Evolutionary conservation across 805 yeast species (phyloP), one percentile per base, ranked within the genome.

Genomic region (Yamadazyma kitorensis): DNA sequence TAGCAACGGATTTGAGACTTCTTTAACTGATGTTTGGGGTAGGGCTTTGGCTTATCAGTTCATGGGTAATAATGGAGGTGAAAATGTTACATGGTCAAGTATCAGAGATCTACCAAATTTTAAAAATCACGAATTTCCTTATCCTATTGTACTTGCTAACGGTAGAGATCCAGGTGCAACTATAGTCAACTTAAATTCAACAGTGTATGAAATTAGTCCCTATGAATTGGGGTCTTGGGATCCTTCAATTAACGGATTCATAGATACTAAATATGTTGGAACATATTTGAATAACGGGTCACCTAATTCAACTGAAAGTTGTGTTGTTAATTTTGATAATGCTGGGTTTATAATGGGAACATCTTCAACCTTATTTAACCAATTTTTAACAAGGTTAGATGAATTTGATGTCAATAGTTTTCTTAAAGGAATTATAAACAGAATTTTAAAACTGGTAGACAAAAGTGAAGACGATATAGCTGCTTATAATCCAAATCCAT

Each of bases 81-180:
- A 51, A 36, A 51, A 54, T 34, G 15, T 51, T 11, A 43, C 48
- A 1, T 43, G 48, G 48, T 41, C 48, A 4, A 28, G 33, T 28
- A 35, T 47, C 5, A 16, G 24, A 11, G 33, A 36, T 11, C 12
- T 33, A 5, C 3, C 44, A 74, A 18, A 80, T 87, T 5, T 78
- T 80, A 18, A 50, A 27, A 45, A 50, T 43, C 49, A 56, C 44
- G 52, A 45, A 16, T 53, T 65, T 60, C 72, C 72, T 16, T 66
- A 45, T 37, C 71, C 72, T 0, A 54, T 66, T 7, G 55, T 65
- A 4, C 45, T 64, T 15, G 55, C 71, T 4, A 78, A 78, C 49
- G 86, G 85, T 31, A 67, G 86, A 58, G 64, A 72, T n/a, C 86
- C 86, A 8, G 77, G 76, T 17, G 69, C 82, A 3, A 31, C 41